Conservation (phyloP, 1,139 yeast species). For the Torulaspora pretoriensis region DNA sequence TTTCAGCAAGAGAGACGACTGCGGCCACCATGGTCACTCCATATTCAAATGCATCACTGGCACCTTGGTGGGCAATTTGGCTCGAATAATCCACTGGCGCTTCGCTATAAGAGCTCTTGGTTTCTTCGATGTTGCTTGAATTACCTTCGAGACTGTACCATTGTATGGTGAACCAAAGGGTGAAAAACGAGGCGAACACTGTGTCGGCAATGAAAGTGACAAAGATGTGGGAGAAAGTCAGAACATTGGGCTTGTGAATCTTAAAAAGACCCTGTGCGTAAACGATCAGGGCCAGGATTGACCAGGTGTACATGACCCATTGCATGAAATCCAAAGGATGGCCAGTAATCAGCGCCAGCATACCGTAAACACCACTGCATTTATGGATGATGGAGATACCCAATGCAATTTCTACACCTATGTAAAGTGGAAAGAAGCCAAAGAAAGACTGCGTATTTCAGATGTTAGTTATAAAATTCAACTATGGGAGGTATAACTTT, state of each 20-base stretch:
- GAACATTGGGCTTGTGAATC: slow-evolving; percentile 46
- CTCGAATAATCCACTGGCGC: slow-evolving; percentile 5
- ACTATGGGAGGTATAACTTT: background rate
- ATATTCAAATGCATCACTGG: slow-evolving; percentile 67
- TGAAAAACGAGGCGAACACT: slow-evolving; percentile 59
- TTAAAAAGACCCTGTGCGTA: slow-evolving; percentile 58
- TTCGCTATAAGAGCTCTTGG: slow-evolving; percentile 14
- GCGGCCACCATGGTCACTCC: slow-evolving; percentile 60
- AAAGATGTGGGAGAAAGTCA: slow-evolving; percentile 56
- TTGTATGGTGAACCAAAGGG: slow-evolving; percentile 64
- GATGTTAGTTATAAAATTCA: slow-evolving; percentile 2
- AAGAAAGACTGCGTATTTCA: slow-evolving; percentile 25
- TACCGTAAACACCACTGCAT: slow-evolving; percentile 84
- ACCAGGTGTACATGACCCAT: slow-evolving; percentile 72
- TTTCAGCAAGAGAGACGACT: slow-evolving; percentile 46
- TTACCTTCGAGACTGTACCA: slow-evolving; percentile 60
- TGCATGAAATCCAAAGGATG: slow-evolving; percentile 82
- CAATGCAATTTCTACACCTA: slow-evolving; percentile 83
- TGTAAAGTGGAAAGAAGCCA: slow-evolving; percentile 60
- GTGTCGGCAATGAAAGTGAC: slow-evolving; percentile 66
- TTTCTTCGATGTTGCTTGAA: slow-evolving; percentile 18
- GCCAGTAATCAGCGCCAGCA: slow-evolving; percentile 81
- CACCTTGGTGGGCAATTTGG: slow-evolving; percentile 45
- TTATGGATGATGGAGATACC: slow-evolving; percentile 79
- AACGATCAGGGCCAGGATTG: slow-evolving; percentile 61